phyloP scores from a whole-genome alignment of 345 rosid genomes.

The Aethionema arabicum region DNA sequence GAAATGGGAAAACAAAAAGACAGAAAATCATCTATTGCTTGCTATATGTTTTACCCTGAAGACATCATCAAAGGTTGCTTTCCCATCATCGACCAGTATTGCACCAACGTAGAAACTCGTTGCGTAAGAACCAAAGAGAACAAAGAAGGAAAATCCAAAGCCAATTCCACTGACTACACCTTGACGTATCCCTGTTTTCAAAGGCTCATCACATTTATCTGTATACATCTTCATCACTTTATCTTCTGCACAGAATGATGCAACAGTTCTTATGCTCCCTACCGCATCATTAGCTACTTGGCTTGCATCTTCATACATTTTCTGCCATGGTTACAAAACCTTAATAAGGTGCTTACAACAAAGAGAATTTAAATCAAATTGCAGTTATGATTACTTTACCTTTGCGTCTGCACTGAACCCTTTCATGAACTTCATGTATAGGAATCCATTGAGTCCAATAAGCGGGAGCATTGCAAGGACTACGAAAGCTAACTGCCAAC shows the following conservation, averaged over 20 bases:
- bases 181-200: conserved; percentile 62
- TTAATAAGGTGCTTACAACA: background rate
- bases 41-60: conserved; percentile 45
- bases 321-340: conserved; percentile 41
- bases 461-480: conserved; percentile 66
- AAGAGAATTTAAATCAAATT: background rate
- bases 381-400: conserved; percentile 40
- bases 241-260: conserved; percentile 90
- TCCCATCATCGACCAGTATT: conserved; percentile 51
- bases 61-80: conserved; percentile 55
- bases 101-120: conserved; percentile 79
- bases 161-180: conserved; percentile 73
- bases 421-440: conserved; percentile 61
- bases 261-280: conserved; percentile 87
- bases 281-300: conserved; percentile 90
- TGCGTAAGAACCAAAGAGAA: conserved; percentile 59
- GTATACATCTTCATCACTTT: conserved; percentile 75
- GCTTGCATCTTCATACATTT: conserved; percentile 86
- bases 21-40: background rate
- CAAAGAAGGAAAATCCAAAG: conserved; percentile 66
- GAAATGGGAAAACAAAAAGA: background rate
- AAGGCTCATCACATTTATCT: conserved; percentile 78
- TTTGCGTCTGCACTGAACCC: conserved; percentile 88
- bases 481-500: conserved; percentile 66
- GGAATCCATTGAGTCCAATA: conserved; percentile 52